Base-by-base conservation (phyloP, 768 basidiomycete genomes). In the Gymnopilus dilepis region DNA sequence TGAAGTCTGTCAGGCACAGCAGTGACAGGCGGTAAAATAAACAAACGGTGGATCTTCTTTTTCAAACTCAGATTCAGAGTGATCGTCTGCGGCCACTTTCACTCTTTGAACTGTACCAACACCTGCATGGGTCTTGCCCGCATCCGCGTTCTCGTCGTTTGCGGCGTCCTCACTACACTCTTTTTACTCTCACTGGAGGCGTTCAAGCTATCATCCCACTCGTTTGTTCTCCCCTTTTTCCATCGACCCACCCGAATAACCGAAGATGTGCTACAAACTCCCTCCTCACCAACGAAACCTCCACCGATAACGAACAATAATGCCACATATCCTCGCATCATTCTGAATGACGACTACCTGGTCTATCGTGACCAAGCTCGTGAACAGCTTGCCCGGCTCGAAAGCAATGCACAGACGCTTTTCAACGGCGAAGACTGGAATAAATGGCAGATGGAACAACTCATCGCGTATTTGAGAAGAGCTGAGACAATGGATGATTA, bases 251-350 rank as follows among this genome's bases (percentile, higher is more conserved):
- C 30, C 24, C 41, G 21, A 21, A 19, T 45, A 43, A 12, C 41
- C 51, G 22, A 26, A 8, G 21, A 19, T 22, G 43, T 13, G n/a
- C 43, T 22, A 8, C 43, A 6, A 21, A 21, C 22, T 6, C 31
- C 43, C 7, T 47, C 38, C n/a, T 28, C 55, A 8, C 37, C 54
- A 9, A 21, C 30, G 21, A 37, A 38, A 24, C 28, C 50, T 52
- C 50, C 11, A 11, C 42, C 26, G n/a, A 64, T 64, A 33, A 47
- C 47, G 21, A 64, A 64, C 53, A 64, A 64, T 43, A 51, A 59
- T 33, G 62, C 59, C 17, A 50, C 53, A 7, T 64, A 64, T 47
- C 62, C 62, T 12, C 59, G 59, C 21, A 34, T 60, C n/a, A 26
- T n/a, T 21, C 34, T 56, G 34, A 50, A 22, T 6, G 52, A 41